phyloP scores from a whole-genome alignment of 129 eudicot genomes.

The Solidago caesia region DNA sequence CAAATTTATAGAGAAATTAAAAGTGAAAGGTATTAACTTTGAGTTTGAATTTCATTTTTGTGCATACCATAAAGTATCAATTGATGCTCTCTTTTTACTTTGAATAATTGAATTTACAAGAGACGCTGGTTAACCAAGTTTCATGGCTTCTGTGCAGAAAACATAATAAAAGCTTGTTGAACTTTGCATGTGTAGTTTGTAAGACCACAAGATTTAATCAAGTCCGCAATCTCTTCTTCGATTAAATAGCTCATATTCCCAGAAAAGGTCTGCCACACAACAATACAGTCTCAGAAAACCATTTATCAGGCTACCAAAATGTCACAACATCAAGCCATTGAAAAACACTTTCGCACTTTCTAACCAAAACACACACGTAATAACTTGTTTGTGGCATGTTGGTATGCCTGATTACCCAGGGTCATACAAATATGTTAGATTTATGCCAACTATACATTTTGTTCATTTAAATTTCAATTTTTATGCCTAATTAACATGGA shows the following conservation, averaged over 20 bases:
- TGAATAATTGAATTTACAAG: neutral
- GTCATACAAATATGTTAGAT: neutral
- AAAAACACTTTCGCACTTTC: constrained; percentile 1
- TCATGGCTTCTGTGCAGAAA: constrained; percentile 91
- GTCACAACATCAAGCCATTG: neutral
- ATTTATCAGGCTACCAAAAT: neutral
- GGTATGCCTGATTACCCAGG: neutral
- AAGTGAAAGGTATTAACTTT: neutral
- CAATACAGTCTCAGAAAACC: neutral
- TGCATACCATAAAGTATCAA: neutral
- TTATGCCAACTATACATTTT: neutral
- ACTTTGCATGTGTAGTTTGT: constrained; percentile 66
- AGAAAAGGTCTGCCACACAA: constrained; percentile 43
- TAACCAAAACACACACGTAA: neutral
- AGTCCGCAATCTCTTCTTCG: constrained; percentile 83
- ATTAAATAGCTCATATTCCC: constrained; percentile 51
- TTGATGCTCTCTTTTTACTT: neutral
- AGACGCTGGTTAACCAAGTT: neutral
- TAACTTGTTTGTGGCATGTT: too few species aligned
- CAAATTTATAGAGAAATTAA: neutral
- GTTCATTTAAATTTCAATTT: too few species aligned
- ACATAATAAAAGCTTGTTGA: constrained; percentile 85
- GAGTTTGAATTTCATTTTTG: constrained; percentile 8
- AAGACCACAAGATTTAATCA: constrained; percentile 82
- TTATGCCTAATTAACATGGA: neutral